phyloP scores from a whole-genome alignment of 1,139 yeast genomes.

The Hyphopichia pseudoburtonii region DNA sequence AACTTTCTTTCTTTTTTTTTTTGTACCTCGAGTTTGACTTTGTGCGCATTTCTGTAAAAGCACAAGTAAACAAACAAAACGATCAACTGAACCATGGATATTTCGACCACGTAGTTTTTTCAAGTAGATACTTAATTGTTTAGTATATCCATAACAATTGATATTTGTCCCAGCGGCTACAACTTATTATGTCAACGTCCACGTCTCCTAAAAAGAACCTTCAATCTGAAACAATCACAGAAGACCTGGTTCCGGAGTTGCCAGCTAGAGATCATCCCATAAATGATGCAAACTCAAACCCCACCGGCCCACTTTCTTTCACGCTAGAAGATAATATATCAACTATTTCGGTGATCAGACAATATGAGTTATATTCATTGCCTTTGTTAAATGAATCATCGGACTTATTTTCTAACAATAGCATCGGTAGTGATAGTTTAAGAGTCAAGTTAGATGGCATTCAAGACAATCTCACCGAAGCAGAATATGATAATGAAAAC shows the following conservation, averaged over 20 bases:
- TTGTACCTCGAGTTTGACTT: no score
- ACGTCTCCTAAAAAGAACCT: not conserved
- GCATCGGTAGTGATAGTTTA: slow-evolving; percentile 9
- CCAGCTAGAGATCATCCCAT: slow-evolving; percentile 6
- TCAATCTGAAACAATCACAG: not conserved
- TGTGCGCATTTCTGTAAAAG: no score
- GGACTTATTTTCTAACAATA: slow-evolving; percentile 23
- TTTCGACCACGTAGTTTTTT: no score
- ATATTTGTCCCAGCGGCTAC: no score
- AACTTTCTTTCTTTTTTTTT: no score
- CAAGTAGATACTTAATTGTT: no score
- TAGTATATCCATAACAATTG: no score
- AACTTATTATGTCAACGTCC: not conserved
- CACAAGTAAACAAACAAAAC: no score
- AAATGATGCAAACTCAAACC: not conserved
- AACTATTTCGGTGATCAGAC: slow-evolving; percentile 32
- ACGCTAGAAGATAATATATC: slow-evolving; percentile 22
- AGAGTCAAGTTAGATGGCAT: slow-evolving; percentile 8
- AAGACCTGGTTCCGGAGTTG: slow-evolving; percentile 3
- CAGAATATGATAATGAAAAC: slow-evolving; percentile 7
- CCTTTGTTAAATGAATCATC: slow-evolving; percentile 38
- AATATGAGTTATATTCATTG: slow-evolving; percentile 30
- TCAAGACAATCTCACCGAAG: slow-evolving; percentile 1
- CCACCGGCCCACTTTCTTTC: not conserved
- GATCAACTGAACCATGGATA: no score